phyloP scores from a whole-genome alignment of 2,329 filamentous ascomycete genomes.

The Neoascochyta sp. region DNA sequence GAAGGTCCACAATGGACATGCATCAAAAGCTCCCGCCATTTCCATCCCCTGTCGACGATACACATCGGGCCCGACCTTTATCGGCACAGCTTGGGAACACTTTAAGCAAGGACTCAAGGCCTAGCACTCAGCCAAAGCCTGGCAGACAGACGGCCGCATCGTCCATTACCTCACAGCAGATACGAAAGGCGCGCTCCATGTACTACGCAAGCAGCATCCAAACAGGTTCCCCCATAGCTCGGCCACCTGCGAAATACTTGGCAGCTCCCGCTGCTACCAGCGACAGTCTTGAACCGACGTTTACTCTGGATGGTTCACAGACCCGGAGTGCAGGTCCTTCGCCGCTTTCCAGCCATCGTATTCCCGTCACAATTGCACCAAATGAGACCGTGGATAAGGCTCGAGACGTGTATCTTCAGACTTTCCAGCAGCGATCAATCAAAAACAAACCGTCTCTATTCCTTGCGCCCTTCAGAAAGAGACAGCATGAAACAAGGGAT shows the following conservation, averaged over 20 bases:
- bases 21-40: conserved; percentile 22
- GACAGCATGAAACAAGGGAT: conserved; percentile 30
- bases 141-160: conserved; percentile 22
- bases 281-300: conserved; percentile 1
- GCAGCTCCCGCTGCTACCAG: conserved; percentile 17
- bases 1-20: no score
- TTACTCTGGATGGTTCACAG: conserved; percentile 3
- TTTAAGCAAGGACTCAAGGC: conserved; percentile 23
- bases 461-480: conserved; percentile 44
- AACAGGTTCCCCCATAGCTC: conserved; percentile 36
- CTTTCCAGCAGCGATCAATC: conserved; percentile 40
- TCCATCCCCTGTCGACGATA: no score
- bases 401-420: conserved; percentile 41
- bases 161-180: conserved; percentile 32
- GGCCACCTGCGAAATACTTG: conserved; percentile 33
- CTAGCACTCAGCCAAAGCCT: conserved; percentile 23
- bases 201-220: conserved; percentile 39
- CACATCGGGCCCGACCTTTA: conserved; percentile 6
- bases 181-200: conserved; percentile 39
- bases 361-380: conserved; percentile 22
- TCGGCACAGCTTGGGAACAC: conserved; percentile 21
- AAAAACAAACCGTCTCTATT: conserved; percentile 45
- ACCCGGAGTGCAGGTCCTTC: conserved; percentile 12
- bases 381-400: conserved; percentile 31
- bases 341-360: conserved; percentile 19